These are phyloP conservation scores for Diddensiella santjacobensis DNA, from an alignment of 805 yeast species.

Conservation along the genomic window DNA sequence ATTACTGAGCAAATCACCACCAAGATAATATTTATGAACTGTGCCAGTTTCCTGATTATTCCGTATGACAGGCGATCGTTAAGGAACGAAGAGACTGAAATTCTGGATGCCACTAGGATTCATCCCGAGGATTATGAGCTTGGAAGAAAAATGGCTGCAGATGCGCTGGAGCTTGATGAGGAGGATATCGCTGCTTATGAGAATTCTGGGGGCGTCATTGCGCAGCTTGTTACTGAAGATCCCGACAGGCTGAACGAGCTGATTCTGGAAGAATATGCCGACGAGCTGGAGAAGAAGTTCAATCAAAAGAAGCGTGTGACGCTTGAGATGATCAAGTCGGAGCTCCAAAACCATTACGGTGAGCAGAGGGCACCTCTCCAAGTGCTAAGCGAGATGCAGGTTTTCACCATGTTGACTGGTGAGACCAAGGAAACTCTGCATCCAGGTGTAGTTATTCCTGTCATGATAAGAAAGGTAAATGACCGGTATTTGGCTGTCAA, in stretches of 20 bases:
- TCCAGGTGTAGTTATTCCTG: slow-evolving; percentile 71
- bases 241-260: slow-evolving; percentile 81
- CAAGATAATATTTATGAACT: slow-evolving; percentile 80
- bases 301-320: slow-evolving; percentile 70
- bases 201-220: slow-evolving; percentile 77
- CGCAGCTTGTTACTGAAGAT: slow-evolving; percentile 64
- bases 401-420: slow-evolving; percentile 86
- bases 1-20: slow-evolving; percentile 76
- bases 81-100: slow-evolving; percentile 55
- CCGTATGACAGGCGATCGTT: slow-evolving; percentile 60
- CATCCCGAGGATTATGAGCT: slow-evolving; percentile 97
- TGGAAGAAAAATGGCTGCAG: slow-evolving; percentile 97
- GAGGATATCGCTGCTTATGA: slow-evolving; percentile 81
- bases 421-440: slow-evolving; percentile 69
- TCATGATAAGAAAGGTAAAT: slow-evolving; percentile 60
- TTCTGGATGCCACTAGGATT: slow-evolving; percentile 89
- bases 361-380: slow-evolving; percentile 78
- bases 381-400: slow-evolving; percentile 59
- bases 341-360: slow-evolving; percentile 80
- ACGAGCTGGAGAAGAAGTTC: slow-evolving; percentile 66
- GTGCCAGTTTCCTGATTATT: slow-evolving; percentile 83
- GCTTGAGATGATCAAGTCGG: slow-evolving; percentile 78
- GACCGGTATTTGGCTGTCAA: slow-evolving; percentile 41
- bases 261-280: slow-evolving; percentile 87
- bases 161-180: slow-evolving; percentile 93